Evolutionary conservation across 2,329 filamentous ascomycete genomes (phyloP).

Genomic region (Bipolaris sorokiniana): DNA sequence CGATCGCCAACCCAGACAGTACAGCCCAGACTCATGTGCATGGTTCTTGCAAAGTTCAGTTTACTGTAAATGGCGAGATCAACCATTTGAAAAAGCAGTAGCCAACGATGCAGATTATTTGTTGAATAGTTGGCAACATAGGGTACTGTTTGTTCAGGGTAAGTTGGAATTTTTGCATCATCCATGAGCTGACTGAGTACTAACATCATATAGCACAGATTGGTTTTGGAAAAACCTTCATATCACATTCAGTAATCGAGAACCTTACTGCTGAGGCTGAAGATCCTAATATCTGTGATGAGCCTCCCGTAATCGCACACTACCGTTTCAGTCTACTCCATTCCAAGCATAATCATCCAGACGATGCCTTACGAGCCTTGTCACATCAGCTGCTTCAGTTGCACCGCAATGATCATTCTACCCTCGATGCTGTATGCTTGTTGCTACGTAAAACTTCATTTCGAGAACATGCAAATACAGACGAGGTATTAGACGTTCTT

Average conservation of each 20-base stretch:
- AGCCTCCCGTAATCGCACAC: constrained; percentile 30
- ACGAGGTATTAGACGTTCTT: constrained; percentile 36
- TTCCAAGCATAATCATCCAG: constrained; percentile 23
- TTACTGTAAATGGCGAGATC: constrained; percentile 36
- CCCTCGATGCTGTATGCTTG: constrained; percentile 37
- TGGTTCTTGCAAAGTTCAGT: constrained; percentile 35
- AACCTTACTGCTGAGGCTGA: constrained; percentile 30
- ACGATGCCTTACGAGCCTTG: constrained; percentile 35
- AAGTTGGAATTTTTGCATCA: background rate
- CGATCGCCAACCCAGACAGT: constrained; percentile 16
- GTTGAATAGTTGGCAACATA: constrained; percentile 32
- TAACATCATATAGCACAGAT: constrained; percentile 29
- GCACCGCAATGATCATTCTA: constrained; percentile 31
- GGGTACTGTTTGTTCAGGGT: constrained; percentile 43
- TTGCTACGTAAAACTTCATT: constrained; percentile 34
- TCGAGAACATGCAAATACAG: constrained; percentile 31
- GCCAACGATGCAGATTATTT: constrained; percentile 29
- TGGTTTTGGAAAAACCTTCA: constrained; percentile 41
- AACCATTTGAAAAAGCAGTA: constrained; percentile 22
- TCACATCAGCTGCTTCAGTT: constrained; percentile 34
- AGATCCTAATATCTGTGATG: constrained; percentile 31
- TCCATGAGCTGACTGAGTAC: background rate
- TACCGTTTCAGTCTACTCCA: constrained; percentile 33
- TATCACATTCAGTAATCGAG: constrained; percentile 32
- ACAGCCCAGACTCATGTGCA: constrained; percentile 25